Conservation (phyloP, 106 monocot genomes). For the Phalaenopsis equestris region DNA sequence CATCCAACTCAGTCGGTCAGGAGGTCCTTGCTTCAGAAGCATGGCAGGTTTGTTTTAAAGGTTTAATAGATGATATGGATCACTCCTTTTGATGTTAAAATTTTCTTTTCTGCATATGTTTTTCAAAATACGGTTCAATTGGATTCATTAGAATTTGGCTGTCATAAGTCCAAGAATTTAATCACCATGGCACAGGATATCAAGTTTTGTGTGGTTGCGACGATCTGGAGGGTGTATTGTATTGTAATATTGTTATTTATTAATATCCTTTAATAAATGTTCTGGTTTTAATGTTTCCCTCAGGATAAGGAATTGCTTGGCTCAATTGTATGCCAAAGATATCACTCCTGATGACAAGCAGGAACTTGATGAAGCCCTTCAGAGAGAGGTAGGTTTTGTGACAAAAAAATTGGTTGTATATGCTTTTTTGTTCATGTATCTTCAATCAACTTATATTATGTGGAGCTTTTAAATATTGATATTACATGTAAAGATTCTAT, state of each 20-base stretch:
- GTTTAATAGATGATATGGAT: neutral
- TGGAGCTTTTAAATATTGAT: neutral
- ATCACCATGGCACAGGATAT: neutral
- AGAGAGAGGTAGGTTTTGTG: slow-evolving; percentile 70
- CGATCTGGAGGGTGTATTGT: neutral
- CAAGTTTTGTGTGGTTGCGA: neutral
- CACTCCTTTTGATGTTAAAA: neutral
- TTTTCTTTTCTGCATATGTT: neutral
- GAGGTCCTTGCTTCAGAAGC: slow-evolving; percentile 59
- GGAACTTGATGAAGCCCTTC: slow-evolving; percentile 94
- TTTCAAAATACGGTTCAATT: neutral
- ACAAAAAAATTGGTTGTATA: neutral
- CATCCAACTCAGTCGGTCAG: slow-evolving; percentile 59
- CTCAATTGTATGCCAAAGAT: slow-evolving; percentile 76
- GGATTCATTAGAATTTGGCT: neutral
- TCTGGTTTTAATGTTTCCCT: neutral
- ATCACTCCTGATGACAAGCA: slow-evolving; percentile 97
- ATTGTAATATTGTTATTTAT: neutral
- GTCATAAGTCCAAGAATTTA: neutral
- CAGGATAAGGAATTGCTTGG: slow-evolving; percentile 91
- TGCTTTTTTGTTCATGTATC: neutral
- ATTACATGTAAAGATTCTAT: neutral
- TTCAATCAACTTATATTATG: neutral
- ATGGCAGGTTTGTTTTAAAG: slow-evolving; percentile 29
- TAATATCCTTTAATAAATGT: neutral